Evolutionary conservation across 768 basidiomycete genomes (phyloP), one percentile per base, ranked within the genome.

Genomic region (Auricularia sp.): DNA sequence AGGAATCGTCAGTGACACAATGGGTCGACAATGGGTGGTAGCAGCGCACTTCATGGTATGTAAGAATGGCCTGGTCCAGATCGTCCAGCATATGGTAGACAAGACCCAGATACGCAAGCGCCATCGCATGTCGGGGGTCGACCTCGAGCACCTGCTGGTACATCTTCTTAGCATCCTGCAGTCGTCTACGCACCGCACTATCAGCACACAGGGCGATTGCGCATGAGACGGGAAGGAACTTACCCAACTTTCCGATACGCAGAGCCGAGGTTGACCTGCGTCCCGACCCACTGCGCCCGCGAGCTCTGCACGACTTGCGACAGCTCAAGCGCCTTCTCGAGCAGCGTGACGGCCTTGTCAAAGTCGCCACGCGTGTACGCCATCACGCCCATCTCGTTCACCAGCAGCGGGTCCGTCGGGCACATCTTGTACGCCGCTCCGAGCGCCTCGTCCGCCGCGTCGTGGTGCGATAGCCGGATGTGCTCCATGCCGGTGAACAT

Each of bases 401-500:
- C 80, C 58, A 98, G 78, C 64, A 98, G 77, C 43, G 97, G 95
- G 71, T 99, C 97, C 8, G 84, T 85, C 66, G 88, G 83, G 71
- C 94, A 95, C 78, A 95, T 87, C 3, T 80, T 75, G 68, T 86
- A 78, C 3, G 95, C 88, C 1, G 94, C 91, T 66, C 84, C 81
- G 51, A 99, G 80, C 18, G 96, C 90, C 71, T 98, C 96, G 61
- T 91, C 87, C 3, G 97, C 97, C 56, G 93, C 80, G 29, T 75
- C 72, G 67, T 85, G 81, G 67, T 98, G 93, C 35, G 88, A 90
- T 6, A 99, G 80, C 71, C 88, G 87, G 43, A 99, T 91, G 68
- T 98, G 91, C 74, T 99, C 96, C 95, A 98, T 98, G 5, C 96
- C 97, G 58, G 98, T 92, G 72, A 94, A 98, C 76, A 95, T 85